Percentiles rank a stretch among this genome's conserved stretches.
These are phyloP conservation scores for Spirogloea muscicola DNA, from an alignment of 139 green algal species.

Conservation along the genomic window DNA sequence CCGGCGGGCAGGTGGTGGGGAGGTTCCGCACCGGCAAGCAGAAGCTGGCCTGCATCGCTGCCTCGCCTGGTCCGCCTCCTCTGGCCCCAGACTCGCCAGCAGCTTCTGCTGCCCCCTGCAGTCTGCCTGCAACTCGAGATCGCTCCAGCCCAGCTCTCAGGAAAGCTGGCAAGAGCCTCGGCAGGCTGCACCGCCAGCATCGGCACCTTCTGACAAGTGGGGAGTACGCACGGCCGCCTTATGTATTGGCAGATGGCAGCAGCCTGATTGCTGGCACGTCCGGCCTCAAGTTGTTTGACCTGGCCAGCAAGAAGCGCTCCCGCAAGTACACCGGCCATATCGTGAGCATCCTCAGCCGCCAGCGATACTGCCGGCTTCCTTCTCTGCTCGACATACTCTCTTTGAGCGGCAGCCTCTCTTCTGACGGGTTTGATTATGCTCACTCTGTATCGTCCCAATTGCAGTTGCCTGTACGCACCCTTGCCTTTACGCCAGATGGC, in stretches of 20 bases:
- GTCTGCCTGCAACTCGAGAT: background rate
- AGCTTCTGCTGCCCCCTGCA: background rate
- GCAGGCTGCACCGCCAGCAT: too few relatives aligned
- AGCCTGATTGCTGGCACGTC: constrained; percentile 53
- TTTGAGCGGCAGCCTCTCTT: constrained; percentile 2
- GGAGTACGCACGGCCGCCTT: too few relatives aligned
- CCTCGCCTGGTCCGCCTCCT: constrained; percentile 48
- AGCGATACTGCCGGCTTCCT: background rate
- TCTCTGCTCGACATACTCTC: constrained; percentile 3
- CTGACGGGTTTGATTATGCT: background rate
- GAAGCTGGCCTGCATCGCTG: constrained; percentile 44
- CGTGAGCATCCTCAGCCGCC: constrained; percentile 40
- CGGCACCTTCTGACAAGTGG: too few relatives aligned
- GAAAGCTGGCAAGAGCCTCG: too few relatives aligned
- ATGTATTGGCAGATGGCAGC: constrained; percentile 52
- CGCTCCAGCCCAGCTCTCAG: background rate
- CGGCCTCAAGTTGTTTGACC: constrained; percentile 61
- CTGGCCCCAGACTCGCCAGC: background rate
- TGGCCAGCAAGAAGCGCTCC: constrained; percentile 44
- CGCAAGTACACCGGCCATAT: constrained; percentile 64
- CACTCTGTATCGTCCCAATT: background rate
- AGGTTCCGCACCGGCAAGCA: constrained; percentile 29
- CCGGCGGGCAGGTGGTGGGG: constrained; percentile 9
- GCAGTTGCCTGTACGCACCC: constrained; percentile 8
- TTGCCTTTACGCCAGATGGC: constrained; percentile 54